Evolutionary conservation across 495 filamentous ascomycete genomes (phyloP).

Genomic region (Cenococcum geophilum): DNA sequence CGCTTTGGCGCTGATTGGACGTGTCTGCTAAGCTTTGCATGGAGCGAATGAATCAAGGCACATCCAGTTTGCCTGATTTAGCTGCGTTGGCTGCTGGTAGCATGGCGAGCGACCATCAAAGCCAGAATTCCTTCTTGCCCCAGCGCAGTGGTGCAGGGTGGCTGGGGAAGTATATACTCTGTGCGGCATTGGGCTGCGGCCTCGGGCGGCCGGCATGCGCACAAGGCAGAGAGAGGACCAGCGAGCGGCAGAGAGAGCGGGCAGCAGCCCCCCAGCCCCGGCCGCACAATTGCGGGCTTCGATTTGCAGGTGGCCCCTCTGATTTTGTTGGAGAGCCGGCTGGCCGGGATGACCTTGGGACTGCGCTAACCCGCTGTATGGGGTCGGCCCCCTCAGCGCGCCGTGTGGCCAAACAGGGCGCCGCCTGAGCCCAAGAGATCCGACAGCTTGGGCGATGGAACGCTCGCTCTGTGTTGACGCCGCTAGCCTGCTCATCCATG

Average conservation of each 20-base stretch:
- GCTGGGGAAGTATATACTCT: no score
- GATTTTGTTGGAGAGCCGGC: not conserved
- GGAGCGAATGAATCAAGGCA: not conserved
- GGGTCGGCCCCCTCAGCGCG: not conserved
- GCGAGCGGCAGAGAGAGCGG: no score
- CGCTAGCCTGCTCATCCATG: not conserved
- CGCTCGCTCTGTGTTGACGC: not conserved
- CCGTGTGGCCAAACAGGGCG: not conserved
- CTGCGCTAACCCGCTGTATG: not conserved
- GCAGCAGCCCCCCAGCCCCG: no score
- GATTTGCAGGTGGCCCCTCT: no score
- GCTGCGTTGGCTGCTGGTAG: no score
- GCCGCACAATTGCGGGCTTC: no score
- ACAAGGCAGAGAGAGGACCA: no score
- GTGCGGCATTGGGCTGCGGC: no score
- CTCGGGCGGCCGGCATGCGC: no score
- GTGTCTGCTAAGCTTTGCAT: not conserved
- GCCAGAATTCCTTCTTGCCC: no score
- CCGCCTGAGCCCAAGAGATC: not conserved
- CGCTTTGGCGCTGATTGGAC: not conserved
- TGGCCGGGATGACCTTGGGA: not conserved
- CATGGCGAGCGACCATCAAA: no score
- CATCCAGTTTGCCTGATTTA: not conserved
- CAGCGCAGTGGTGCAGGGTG: no score
- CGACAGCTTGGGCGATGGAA: not conserved